A percentile compares a stretch with the other conserved stretches of the same genome.
Conservation (phyloP, 495 filamentous ascomycete genomes). For the Astrothelium subdiscretum region DNA sequence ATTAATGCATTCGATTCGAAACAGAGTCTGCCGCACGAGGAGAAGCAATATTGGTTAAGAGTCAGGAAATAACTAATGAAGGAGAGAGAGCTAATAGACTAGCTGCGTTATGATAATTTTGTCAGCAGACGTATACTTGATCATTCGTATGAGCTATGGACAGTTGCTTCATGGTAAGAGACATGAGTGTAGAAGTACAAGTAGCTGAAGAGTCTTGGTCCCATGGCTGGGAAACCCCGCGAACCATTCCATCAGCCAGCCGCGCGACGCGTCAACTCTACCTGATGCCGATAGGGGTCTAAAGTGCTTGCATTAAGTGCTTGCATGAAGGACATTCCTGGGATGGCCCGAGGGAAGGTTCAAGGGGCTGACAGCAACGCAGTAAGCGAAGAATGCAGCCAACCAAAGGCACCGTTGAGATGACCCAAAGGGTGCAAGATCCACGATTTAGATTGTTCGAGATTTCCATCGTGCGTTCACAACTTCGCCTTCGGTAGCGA, state of each 20-base stretch:
- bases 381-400: neutral
- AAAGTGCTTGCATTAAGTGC: neutral
- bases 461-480: neutral
- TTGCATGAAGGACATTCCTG: neutral
- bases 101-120: no score
- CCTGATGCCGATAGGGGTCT: neutral
- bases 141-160: no score
- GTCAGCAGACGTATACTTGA: no score
- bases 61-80: no score
- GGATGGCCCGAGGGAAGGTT: neutral
- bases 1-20: neutral
- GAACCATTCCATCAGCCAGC: neutral
- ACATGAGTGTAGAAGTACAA: no score
- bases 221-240: neutral
- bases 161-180: no score
- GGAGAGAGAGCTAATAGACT: no score
- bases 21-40: no score
- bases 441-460: no score
- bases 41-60: no score
- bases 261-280: neutral
- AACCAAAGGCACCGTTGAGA: no score
- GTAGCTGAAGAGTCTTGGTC: neutral
- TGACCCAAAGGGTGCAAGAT: no score
- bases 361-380: neutral
- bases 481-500: constrained; percentile 11